Base-by-base conservation (phyloP, 345 rosid genomes). In the Gossypium herbaceum region DNA sequence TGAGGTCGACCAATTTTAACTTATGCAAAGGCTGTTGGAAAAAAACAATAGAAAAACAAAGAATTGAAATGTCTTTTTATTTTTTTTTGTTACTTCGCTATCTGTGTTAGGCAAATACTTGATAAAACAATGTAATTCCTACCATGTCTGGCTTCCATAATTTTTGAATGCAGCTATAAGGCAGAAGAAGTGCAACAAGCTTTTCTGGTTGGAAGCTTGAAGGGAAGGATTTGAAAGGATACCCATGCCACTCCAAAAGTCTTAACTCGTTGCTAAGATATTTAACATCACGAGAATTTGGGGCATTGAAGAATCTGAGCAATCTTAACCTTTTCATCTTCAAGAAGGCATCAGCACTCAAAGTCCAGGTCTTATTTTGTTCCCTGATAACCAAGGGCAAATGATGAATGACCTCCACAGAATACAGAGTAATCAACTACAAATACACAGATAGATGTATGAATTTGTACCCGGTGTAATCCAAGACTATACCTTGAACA, bases 231-330 rank as follows among this genome's bases (percentile, higher is more conserved):
- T 77, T 72, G 11, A 66, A 78, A 51, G 83, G 86, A 59, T 73
- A 85, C 69, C 79, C 74, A 57, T 62, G 47, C 88, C 88, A 85
- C 6, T 78, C 78, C 16, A 82, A 72, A 77, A 76, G 79, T 34
- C 83, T 63, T 54, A 85, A 65, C 56, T 81, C 62, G 6, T 72
- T 50, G 27, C 79, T 76, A 62, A 81, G 81, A 61, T 48, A 78
- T 44, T 71, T 61, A 1, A 82, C 71, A 22, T 22, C 15, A 3
- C 13, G 7, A 57, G 29, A 10, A 57, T 22, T 57, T 1, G 34
- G 15, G 34, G 1, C 29, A 29, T 79, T 57, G 50, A 65, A 69
- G 45, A n/a, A 19, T 73, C 15, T 79, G 25, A 83, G 75, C 52
- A 79, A 11, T 57, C 29, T 22, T 57, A 57, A 4, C 29, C 12